These are phyloP conservation scores for Entamoeba histolytica DNA, from an alignment of 208 protist genomes.

Conservation along the genomic window DNA sequence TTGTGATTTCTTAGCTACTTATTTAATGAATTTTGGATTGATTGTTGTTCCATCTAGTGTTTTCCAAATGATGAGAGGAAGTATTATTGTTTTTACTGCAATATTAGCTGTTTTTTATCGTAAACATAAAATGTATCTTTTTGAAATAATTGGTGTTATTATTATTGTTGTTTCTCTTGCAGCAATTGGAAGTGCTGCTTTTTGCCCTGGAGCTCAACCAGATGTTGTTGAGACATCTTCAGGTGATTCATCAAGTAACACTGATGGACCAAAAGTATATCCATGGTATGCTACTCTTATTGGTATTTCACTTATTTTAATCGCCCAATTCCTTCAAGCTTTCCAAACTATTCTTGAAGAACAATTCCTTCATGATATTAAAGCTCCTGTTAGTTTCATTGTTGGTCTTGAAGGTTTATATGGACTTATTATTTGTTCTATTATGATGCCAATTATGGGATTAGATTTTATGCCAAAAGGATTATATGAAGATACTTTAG, in stretches of 20 bases:
- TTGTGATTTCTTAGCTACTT: conserved; percentile 52
- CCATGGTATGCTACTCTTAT: conserved; percentile 24
- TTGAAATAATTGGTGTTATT: conserved; percentile 44
- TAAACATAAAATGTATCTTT: conserved; percentile 30
- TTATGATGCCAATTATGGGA: conserved; percentile 42
- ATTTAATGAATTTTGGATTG: conserved; percentile 58
- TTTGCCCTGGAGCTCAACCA: conserved; percentile 10
- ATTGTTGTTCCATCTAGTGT: conserved; percentile 56
- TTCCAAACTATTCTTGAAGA: conserved; percentile 62
- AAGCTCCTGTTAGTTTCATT: conserved; percentile 50
- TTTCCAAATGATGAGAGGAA: conserved; percentile 64
- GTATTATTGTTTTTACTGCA: conserved; percentile 56
- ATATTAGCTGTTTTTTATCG: conserved; percentile 51
- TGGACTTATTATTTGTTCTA: conserved; percentile 44
- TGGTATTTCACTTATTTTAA: conserved; percentile 52
- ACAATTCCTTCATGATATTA: conserved; percentile 44
- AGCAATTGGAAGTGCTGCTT: conserved; percentile 47
- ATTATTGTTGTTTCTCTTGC: conserved; percentile 41
- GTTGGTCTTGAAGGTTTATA: conserved; percentile 62
- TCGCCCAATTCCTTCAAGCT: conserved; percentile 55
- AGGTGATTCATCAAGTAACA: background rate
- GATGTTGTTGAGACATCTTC: background rate
- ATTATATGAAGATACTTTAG: conserved; percentile 16
- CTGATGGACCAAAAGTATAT: background rate
- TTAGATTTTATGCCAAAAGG: background rate